These are phyloP conservation scores for Pezicula rhizophila DNA, from an alignment of 2,329 filamentous ascomycete species.

Conservation along the genomic window DNA sequence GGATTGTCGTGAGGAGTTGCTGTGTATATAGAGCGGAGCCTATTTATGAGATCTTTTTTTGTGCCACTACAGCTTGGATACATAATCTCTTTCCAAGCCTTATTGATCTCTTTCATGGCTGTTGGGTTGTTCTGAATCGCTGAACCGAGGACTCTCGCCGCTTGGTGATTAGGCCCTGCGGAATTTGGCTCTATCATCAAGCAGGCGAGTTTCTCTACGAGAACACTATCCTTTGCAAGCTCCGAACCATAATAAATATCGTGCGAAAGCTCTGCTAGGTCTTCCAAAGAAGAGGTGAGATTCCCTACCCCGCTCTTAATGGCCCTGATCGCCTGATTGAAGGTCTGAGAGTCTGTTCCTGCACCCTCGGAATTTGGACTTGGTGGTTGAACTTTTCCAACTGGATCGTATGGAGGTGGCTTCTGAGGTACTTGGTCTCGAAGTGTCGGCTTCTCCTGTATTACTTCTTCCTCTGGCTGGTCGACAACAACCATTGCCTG, in stretches of 20 bases:
- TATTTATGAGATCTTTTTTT: constrained; percentile 1
- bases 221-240: constrained; percentile 49
- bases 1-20: constrained; percentile 19
- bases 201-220: constrained; percentile 50
- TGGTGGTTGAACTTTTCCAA: constrained; percentile 52
- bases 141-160: constrained; percentile 51
- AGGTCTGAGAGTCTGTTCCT: constrained; percentile 36
- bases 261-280: constrained; percentile 58
- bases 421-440: constrained; percentile 36
- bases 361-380: constrained; percentile 26
- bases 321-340: constrained; percentile 41
- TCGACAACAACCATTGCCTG: constrained; percentile 31
- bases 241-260: constrained; percentile 66
- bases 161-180: constrained; percentile 30
- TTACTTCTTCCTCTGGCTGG: constrained; percentile 24
- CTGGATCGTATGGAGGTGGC: constrained; percentile 51
- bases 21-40: constrained; percentile 21
- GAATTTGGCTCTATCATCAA: constrained; percentile 36
- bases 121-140: constrained; percentile 61
- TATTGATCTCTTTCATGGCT: constrained; percentile 46
- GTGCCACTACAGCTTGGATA: constrained; percentile 18
- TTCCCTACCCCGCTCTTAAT: constrained; percentile 37
- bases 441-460: constrained; percentile 23
- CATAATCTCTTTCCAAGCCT: constrained; percentile 35
- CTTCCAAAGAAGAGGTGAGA: constrained; percentile 36